Evolutionary conservation across 2,329 filamentous ascomycete species (phyloP), one percentile per base, ranked within the genome.

Genomic region (Sarocladium kiliense): DNA sequence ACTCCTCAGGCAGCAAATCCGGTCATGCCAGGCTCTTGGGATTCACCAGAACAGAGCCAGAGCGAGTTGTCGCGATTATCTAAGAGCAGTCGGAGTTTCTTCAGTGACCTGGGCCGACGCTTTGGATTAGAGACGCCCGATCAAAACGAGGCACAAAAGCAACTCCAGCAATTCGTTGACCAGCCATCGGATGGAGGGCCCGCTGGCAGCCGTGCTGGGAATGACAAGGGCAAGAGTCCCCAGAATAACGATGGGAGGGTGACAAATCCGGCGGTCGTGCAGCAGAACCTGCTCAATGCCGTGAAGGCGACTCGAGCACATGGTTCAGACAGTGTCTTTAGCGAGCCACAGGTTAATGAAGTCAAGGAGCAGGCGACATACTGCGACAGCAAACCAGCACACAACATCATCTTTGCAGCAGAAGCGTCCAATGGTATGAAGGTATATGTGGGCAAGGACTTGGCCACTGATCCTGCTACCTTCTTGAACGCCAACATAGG

Each of bases 291-390:
- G 4, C 76, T 88, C 42, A 88, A 86, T 56, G 91, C 92, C 2
- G 86, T 96, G 66, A 81, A 87, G 61, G 84, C 90, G 7, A 90
- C 89, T 21, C 84, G 91, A 36, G 78, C 91, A 1, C 86, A 92
- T 68, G 87, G 89, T 59, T 90, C 89, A 1, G 79, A 83, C 16
- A 75, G 77, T 11, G 72, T 96, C n/a, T 93, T 89, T 71, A 84
- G 82, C 3, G 82, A 84, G 21, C 90, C 90, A 0, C 75, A 82
- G 54, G 86, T 88, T 34, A 86, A 84, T 58, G 75, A 86, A 53
- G 85, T 96, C 61, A 88, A 88, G 65, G 91, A 96, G 68, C 88
- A 90, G 62, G 82, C 86, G 37, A 88, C 88, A 0, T 96, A 96
- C 72, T 97, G 92, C 68, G 92, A 97, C 72, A 80, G 84, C 61